Evolutionary conservation across 2,329 filamentous ascomycete genomes (phyloP).

Genomic region (Trichoderma citrinoviride): DNA sequence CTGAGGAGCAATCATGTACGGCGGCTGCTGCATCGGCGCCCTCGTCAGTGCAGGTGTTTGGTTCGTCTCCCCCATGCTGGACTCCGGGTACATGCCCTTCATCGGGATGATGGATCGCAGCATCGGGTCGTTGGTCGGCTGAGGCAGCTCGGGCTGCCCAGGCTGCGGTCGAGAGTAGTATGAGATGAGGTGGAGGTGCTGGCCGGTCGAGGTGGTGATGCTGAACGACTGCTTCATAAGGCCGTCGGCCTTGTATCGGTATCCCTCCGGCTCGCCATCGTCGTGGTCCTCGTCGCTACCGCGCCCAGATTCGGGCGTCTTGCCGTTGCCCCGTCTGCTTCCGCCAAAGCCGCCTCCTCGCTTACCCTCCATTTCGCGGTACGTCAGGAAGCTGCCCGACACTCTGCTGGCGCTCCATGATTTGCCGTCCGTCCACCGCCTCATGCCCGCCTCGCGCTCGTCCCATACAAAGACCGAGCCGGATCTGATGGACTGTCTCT

Average conservation of each 20-base stretch:
- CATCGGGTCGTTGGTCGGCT: slow-evolving; percentile 76
- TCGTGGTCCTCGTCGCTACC: slow-evolving; percentile 84
- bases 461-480: slow-evolving; percentile 99
- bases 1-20: slow-evolving; percentile 39
- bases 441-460: slow-evolving; percentile 96
- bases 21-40: slow-evolving; percentile 59
- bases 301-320: slow-evolving; percentile 79
- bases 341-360: slow-evolving; percentile 72
- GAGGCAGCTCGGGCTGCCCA: slow-evolving; percentile 67
- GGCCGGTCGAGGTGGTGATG: slow-evolving; percentile 84
- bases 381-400: slow-evolving; percentile 95
- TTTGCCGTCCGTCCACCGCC: slow-evolving; percentile 97
- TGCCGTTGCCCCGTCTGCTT: slow-evolving; percentile 59
- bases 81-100: slow-evolving; percentile 97
- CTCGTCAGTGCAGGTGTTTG: slow-evolving; percentile 78
- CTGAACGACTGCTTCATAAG: slow-evolving; percentile 99
- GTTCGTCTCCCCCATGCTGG: slow-evolving; percentile 81
- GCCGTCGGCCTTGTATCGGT: slow-evolving; percentile 92
- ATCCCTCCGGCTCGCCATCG: slow-evolving; percentile 82
- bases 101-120: slow-evolving; percentile 80
- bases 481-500: slow-evolving; percentile 91
- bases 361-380: slow-evolving; percentile 98
- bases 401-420: slow-evolving; percentile 98
- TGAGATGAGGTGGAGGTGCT: slow-evolving; percentile 95
- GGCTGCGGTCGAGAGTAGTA: slow-evolving; percentile 86